These are phyloP conservation scores for Elongisporangium anandrum DNA, from an alignment of 352 stramenopile species.

Conservation along the genomic window DNA sequence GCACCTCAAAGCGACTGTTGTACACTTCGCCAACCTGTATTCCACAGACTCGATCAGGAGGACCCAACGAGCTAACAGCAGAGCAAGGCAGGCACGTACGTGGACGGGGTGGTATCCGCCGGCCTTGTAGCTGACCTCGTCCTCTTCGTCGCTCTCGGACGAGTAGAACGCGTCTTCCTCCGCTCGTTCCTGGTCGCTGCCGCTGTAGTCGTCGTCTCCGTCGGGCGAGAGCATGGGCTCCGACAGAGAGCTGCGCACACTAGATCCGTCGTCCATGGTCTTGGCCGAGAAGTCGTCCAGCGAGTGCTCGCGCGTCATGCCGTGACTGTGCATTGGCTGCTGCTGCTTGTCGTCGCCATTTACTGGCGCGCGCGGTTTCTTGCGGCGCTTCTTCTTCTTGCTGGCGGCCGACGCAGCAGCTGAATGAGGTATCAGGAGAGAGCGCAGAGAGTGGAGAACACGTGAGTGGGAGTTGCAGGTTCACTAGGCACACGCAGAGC, in stretches of 20 bases:
- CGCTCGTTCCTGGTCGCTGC: constrained; percentile 1
- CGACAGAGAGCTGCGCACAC: constrained; percentile 19
- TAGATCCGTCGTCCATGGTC: constrained; percentile 7
- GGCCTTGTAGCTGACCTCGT: constrained; percentile 92
- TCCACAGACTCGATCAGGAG: background rate
- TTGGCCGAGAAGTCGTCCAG: constrained; percentile 21
- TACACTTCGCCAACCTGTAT: constrained; percentile 86
- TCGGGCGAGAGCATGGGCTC: constrained; percentile 1
- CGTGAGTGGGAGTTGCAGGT: background rate
- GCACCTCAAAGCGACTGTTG: constrained; percentile 93
- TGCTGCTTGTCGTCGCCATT: background rate
- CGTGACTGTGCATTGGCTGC: background rate
- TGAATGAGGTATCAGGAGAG: background rate
- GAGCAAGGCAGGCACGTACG: constrained; percentile 30
- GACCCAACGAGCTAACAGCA: background rate
- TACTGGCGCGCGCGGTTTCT: constrained; percentile 7
- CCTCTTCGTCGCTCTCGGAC: constrained; percentile 89
- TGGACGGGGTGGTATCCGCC: constrained; percentile 98
- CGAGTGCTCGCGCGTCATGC: constrained; percentile 8
- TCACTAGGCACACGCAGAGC: background rate
- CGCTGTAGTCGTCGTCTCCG: constrained; percentile 10
- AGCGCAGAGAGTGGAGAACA: background rate
- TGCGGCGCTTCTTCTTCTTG: constrained; percentile 19
- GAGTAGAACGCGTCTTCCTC: constrained; percentile 77
- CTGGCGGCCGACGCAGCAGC: background rate